Evolutionary conservation across 2,329 filamentous ascomycete genomes (phyloP).

Genomic region (Phyllosticta citriasiana): DNA sequence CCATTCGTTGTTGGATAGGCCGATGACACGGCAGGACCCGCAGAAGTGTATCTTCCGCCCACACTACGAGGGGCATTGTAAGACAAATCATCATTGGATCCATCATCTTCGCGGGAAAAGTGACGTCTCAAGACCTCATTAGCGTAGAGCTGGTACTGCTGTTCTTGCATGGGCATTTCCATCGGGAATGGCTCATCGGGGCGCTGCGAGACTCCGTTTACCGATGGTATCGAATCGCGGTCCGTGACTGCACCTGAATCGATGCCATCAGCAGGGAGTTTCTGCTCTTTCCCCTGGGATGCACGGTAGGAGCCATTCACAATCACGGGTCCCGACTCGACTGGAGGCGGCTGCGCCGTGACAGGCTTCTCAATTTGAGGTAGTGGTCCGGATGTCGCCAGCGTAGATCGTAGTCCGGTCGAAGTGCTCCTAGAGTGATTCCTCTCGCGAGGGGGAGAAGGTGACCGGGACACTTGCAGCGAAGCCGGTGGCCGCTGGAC

Average conservation of each 20-base stretch:
- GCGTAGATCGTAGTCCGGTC: constrained; percentile 14
- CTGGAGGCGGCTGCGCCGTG: constrained; percentile 17
- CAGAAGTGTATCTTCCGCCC: not conserved
- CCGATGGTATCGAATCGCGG: constrained; percentile 2
- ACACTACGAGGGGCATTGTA: not conserved
- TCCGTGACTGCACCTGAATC: constrained; percentile 1
- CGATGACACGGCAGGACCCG: not conserved
- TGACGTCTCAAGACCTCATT: constrained; percentile 17
- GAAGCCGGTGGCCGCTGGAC: not conserved
- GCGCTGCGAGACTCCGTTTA: not conserved
- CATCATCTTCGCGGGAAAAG: constrained; percentile 3
- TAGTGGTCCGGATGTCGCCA: constrained; percentile 11
- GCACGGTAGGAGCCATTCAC: constrained; percentile 28
- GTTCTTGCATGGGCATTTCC: constrained; percentile 18
- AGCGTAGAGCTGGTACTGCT: constrained; percentile 22
- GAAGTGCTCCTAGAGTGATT: constrained; percentile 33
- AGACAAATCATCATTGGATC: not conserved
- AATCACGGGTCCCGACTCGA: constrained; percentile 27
- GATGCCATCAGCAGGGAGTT: not conserved
- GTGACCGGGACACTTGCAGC: constrained; percentile 30
- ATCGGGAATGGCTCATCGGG: constrained; percentile 11
- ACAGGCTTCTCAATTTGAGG: constrained; percentile 12
- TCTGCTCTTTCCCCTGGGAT: constrained; percentile 3
- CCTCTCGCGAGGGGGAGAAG: constrained; percentile 33
- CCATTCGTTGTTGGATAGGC: constrained; percentile 12